phyloP scores from a whole-genome alignment of 1,139 yeast species.

The Nakaseomyces nivariensis region DNA sequence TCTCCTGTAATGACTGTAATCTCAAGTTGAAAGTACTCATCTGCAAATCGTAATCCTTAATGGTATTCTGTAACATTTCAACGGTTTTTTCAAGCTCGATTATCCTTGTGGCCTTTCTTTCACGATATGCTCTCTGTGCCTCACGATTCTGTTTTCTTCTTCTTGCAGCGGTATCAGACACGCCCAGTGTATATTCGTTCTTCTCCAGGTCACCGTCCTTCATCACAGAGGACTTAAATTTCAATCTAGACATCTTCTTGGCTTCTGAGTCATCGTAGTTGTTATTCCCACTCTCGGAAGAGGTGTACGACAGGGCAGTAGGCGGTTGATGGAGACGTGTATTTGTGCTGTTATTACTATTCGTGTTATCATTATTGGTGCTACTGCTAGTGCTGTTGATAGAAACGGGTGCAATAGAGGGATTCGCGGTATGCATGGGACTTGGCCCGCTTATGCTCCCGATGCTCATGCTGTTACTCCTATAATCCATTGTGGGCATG shows the following conservation, averaged over 20 bases:
- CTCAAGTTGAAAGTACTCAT: neutral
- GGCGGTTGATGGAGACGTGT: neutral
- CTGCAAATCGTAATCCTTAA: conserved; percentile 57
- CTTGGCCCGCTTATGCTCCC: neutral
- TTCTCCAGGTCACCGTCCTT: conserved; percentile 2
- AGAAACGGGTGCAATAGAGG: neutral
- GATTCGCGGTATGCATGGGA: neutral
- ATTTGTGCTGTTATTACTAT: neutral
- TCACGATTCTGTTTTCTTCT: conserved; percentile 91
- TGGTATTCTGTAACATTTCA: conserved; percentile 57
- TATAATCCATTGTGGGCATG: neutral
- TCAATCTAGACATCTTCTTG: conserved; percentile 3
- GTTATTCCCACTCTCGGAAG: neutral
- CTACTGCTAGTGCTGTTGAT: neutral
- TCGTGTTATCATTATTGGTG: neutral
- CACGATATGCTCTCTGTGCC: conserved; percentile 79
- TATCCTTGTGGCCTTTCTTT: conserved; percentile 34
- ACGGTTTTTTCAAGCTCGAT: conserved; percentile 48
- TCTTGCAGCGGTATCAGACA: conserved; percentile 54
- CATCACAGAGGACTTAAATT: conserved; percentile 4
- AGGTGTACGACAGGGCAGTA: neutral
- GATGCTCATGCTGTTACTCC: neutral
- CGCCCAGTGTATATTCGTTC: conserved; percentile 1
- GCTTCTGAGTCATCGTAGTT: conserved; percentile 1
- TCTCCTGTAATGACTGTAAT: neutral